Conservation (phyloP, 2,329 filamentous ascomycete genomes). For the Aspergillus fijiensis region DNA sequence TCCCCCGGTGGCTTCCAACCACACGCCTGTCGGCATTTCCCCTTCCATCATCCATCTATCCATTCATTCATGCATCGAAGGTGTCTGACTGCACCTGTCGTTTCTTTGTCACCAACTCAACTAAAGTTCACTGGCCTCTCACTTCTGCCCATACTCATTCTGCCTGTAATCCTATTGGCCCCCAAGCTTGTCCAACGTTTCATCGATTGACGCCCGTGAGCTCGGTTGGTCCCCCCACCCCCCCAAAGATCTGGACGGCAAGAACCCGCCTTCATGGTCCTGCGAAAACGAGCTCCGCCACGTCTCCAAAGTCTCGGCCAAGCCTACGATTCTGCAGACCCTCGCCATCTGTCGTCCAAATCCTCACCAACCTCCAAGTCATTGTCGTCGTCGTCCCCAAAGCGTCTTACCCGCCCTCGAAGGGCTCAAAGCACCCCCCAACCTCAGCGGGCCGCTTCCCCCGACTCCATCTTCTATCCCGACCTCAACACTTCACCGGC, state of each 20-base stretch:
- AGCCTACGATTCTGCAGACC: conserved; percentile 30
- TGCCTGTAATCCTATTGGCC: conserved; percentile 9
- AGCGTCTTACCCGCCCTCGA: conserved; percentile 27
- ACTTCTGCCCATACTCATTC: not conserved
- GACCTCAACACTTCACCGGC: conserved; percentile 40
- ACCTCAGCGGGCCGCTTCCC: conserved; percentile 26
- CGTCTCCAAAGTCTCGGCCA: conserved; percentile 35
- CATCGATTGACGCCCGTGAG: conserved; percentile 9
- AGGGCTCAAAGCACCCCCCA: conserved; percentile 31
- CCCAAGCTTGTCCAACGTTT: conserved; percentile 14
- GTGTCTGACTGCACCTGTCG: not conserved
- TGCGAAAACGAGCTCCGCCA: conserved; percentile 41
- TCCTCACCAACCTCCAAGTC: conserved; percentile 32
- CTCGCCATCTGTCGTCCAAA: conserved; percentile 38
- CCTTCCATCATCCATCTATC: not conserved
- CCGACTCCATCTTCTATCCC: conserved; percentile 38
- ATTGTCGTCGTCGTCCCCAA: conserved; percentile 29
- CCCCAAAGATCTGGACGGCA: conserved; percentile 1
- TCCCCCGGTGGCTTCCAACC: conserved; percentile 9
- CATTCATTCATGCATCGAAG: conserved; percentile 9
- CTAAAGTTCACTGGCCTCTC: not conserved
- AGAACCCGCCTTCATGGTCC: conserved; percentile 36
- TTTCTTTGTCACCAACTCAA: conserved; percentile 2
- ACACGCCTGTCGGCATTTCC: conserved; percentile 7
- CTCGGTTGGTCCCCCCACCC: conserved; percentile 5